A percentile compares a stretch with the other conserved stretches of the same genome.
phyloP scores from a whole-genome alignment of 1,284 basidiomycete genomes.

The Ceratobasidium sp. region DNA sequence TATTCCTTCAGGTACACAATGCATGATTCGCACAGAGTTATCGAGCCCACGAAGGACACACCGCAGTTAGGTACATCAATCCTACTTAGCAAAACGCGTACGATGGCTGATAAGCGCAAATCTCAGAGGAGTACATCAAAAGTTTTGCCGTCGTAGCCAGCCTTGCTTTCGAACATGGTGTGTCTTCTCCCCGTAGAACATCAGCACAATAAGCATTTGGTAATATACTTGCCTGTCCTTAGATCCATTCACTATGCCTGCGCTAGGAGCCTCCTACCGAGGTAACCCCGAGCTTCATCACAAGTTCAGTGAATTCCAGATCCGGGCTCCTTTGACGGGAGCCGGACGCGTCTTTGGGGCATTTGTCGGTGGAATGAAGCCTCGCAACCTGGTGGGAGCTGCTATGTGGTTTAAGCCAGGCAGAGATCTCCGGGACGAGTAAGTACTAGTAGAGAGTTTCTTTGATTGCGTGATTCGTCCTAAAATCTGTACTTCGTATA shows the following conservation, averaged over 20 bases:
- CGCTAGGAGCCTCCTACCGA: background rate
- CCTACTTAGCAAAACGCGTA: background rate
- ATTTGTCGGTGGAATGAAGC: background rate
- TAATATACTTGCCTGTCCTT: background rate
- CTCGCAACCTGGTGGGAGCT: background rate
- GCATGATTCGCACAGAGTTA: background rate
- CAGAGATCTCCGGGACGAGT: conserved; percentile 9
- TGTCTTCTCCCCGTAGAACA: background rate
- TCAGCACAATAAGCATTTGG: too few relatives aligned
- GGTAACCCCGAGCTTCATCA: conserved; percentile 4
- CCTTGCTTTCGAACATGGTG: conserved; percentile 26
- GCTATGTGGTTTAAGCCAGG: conserved; percentile 13
- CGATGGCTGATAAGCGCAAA: too few relatives aligned
- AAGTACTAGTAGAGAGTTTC: background rate
- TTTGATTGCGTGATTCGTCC: background rate
- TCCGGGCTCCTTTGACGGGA: background rate
- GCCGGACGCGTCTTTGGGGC: conserved; percentile 13
- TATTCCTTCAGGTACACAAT: too few relatives aligned
- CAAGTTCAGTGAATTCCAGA: conserved; percentile 3
- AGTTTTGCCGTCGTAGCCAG: conserved; percentile 4
- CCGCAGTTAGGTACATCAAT: conserved; percentile 3
- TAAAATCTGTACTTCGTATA: background rate
- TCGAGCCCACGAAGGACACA: conserved; percentile 25
- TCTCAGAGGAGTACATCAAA: conserved; percentile 1
- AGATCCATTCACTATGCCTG: conserved; percentile 16